Evolutionary conservation across 176 grass and related monocot genomes (phyloP), one percentile per base, ranked within the genome.

Genomic region (Hyparrhenia diplandra): DNA sequence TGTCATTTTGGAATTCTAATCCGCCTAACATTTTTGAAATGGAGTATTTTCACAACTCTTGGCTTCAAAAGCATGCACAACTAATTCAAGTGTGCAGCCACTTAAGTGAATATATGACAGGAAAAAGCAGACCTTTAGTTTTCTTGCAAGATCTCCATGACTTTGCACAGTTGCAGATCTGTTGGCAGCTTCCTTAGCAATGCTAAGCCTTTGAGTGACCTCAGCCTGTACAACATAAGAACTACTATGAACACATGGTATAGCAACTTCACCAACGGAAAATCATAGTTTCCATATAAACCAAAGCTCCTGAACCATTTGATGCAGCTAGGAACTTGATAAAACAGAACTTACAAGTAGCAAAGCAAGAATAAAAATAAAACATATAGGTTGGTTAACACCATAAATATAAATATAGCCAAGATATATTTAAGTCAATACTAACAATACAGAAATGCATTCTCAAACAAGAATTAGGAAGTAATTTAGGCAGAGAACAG

Each of bases 61-160:
- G 37, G 25, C 10, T 64, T 83, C 30, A 36, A 83, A 18, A 34
- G 31, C 5, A 25, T 61, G 54, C 68, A 6, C 55, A 35, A 47
- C 20, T 63, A 62, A 82, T 49, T 45, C n/a, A 74, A 65, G 41
- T 39, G 41, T 4, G 39, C n/a, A 71, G 28, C 29, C 47, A 88
- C 28, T 67, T 37, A 67, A 78, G 36, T 45, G 16, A 49, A 80
- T 13, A 8, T 39, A 77, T 10, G 52, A 13, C 29, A 73, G 4
- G 37, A 78, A 18, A 24, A 78, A 82, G 23, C 17, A 67, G 30
- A 99, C 96, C 96, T 99, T 91, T 65, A 99, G 85, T 79, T 95
- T 99, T 77, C 76, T 91, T 58, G 92, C 90, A 80, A 99, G 96
- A 95, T 99, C 90, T 81, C 93, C 96, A 88, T 95, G 96, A 74